These are phyloP conservation scores for Cryomyces minteri DNA, from an alignment of 495 filamentous ascomycete species.

Conservation along the genomic window DNA sequence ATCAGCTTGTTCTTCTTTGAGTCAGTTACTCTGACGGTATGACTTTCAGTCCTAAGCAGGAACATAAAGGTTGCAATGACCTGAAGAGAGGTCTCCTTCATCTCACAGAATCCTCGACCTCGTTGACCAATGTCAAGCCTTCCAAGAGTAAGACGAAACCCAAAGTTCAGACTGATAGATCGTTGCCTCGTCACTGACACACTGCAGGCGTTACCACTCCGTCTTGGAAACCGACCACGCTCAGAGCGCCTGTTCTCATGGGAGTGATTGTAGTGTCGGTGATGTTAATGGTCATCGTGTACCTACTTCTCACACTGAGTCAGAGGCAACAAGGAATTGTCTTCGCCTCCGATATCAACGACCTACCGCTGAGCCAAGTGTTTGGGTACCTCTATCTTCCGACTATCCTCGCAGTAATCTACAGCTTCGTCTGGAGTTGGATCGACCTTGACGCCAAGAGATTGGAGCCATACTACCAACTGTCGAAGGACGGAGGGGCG, in stretches of 20 bases:
- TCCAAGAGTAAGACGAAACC: too few relatives aligned
- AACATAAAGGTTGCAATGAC: too few relatives aligned
- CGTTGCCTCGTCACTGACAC: too few relatives aligned
- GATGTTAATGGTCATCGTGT: neutral
- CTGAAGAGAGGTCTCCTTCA: too few relatives aligned
- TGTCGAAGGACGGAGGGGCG: conserved; percentile 24
- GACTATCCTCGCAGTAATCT: conserved; percentile 24
- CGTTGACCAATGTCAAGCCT: too few relatives aligned
- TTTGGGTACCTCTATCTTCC: conserved; percentile 24
- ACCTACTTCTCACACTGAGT: conserved; percentile 2
- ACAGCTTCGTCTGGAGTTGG: conserved; percentile 26
- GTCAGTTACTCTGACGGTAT: too few relatives aligned
- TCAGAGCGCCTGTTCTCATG: neutral
- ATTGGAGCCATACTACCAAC: conserved; percentile 28
- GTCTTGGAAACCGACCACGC: conserved; percentile 1
- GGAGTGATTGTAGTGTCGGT: neutral
- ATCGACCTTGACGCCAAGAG: conserved; percentile 28
- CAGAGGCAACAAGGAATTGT: conserved; percentile 17
- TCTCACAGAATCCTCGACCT: too few relatives aligned
- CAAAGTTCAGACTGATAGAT: too few relatives aligned
- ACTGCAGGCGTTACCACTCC: too few relatives aligned
- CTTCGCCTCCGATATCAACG: conserved; percentile 12
- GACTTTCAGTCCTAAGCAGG: too few relatives aligned
- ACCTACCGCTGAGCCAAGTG: conserved; percentile 9
- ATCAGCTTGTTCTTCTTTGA: too few relatives aligned